Evolutionary conservation across 768 basidiomycete genomes (phyloP), one percentile per base, ranked within the genome.

Genomic region (Rubroboletus satanas): DNA sequence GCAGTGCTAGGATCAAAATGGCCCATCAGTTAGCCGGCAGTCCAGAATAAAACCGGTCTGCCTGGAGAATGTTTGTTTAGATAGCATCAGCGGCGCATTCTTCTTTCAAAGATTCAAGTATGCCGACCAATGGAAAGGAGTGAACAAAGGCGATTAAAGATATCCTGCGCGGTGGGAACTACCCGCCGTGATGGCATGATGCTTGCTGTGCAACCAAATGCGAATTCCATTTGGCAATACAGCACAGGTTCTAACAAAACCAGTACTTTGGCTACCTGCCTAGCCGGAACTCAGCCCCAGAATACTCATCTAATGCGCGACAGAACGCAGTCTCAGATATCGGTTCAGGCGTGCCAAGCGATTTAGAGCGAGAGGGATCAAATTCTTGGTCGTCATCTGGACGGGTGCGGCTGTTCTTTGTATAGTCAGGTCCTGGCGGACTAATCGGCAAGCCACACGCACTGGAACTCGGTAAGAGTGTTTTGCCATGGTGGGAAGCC

Each of bases 401-500:
- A 38, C 51, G 55, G 2, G 69, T 71, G 28, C 59, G 60, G 36
- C 69, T 71, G 46, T 54, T 17, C 17, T 1, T 29, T 15, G 18
- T 42, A 37, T 32, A 28, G 44, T 61, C 31, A 63, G 55, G 51
- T 52, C 14, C 21, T 32, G 7, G 15, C 45, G 51, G 10, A 37
- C 36, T 45, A 33, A 46, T 48, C 3, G 14, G 35, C 10, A 3
- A 7, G 10, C 7, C 23, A 44, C 11, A 72, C 87, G 71, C 65
- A 91, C 90, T 84, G 79, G 56, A 93, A 83, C 68, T 93, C 90
- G 43, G 88, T 88, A 39, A 93, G 72, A 52, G 85, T 76, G n/a
- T 84, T 81, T 62, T 93, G 90, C 90, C 90, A 93, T 15, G 90
- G 90, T 17, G 90, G 90, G 62, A 87, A 91, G 5, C 85, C 87